Percentiles rank a stretch among this genome's conserved stretches.
phyloP scores from a whole-genome alignment of 2,329 filamentous ascomycete genomes.

The Tolypocladium capitatum region DNA sequence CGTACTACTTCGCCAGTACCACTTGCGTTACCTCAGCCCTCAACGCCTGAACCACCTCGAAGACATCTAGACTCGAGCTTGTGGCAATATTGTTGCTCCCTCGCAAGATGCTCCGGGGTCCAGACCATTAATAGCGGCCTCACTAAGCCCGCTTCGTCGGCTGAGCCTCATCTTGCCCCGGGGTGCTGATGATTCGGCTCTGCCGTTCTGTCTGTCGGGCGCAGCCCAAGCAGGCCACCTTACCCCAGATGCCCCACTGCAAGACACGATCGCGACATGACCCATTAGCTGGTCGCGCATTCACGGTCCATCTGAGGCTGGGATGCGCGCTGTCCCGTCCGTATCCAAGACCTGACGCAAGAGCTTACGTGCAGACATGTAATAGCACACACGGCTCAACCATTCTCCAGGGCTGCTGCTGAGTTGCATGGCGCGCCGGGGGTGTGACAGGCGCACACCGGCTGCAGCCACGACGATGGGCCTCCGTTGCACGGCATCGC shows the following conservation, averaged over 20 bases:
- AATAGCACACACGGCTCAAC: not conserved
- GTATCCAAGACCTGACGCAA: not conserved
- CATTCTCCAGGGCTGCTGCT: not conserved
- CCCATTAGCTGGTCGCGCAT: not conserved
- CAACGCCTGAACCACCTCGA: not conserved
- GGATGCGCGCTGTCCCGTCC: not conserved
- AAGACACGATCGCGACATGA: not conserved
- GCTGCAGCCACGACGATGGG: not conserved
- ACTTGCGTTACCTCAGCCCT: not conserved
- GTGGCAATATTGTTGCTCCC: not conserved
- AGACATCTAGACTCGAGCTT: not conserved
- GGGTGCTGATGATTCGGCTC: not conserved
- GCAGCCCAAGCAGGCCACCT: not conserved
- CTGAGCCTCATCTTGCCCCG: not conserved
- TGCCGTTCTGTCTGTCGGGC: not conserved
- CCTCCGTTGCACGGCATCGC: not conserved
- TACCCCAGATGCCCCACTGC: not conserved
- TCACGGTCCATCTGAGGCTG: not conserved
- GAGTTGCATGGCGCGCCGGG: not conserved
- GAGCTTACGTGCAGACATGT: not conserved
- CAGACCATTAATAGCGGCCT: not conserved
- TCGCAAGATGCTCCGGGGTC: not conserved
- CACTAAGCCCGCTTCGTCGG: not conserved
- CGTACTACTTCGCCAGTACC: not conserved
- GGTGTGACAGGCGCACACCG: not conserved